These are phyloP conservation scores for Amorphotheca resinae DNA, from an alignment of 495 filamentous ascomycete species.

Conservation along the genomic window DNA sequence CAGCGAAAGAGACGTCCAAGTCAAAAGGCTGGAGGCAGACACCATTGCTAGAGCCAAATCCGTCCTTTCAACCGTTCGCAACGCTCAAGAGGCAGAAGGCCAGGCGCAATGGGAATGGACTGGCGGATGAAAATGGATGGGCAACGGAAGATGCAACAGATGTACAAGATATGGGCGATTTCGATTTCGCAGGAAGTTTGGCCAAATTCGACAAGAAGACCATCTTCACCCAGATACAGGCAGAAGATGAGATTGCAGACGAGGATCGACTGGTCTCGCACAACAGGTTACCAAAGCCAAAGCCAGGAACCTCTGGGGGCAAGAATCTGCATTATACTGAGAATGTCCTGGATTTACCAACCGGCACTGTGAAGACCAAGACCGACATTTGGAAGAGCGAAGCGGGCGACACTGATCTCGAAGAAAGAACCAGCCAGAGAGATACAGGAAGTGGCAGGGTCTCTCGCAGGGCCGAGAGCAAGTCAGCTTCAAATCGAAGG, in stretches of 20 bases:
- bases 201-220: constrained; percentile 88
- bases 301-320: constrained; percentile 66
- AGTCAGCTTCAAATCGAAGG: constrained; percentile 23
- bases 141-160: constrained; percentile 93
- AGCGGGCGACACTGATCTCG: constrained; percentile 47
- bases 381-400: constrained; percentile 52
- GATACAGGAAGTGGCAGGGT: constrained; percentile 37
- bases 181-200: constrained; percentile 78
- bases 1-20: constrained; percentile 11
- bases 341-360: constrained; percentile 61
- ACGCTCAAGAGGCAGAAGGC: constrained; percentile 43
- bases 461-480: constrained; percentile 38
- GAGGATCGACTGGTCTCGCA: constrained; percentile 80
- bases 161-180: constrained; percentile 89
- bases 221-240: constrained; percentile 76
- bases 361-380: constrained; percentile 26
- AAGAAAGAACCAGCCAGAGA: constrained; percentile 30
- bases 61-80: constrained; percentile 42
- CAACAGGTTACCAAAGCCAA: constrained; percentile 54
- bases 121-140: constrained; percentile 72
- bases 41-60: constrained; percentile 54
- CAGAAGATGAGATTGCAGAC: constrained; percentile 78
- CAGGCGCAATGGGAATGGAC: constrained; percentile 28
- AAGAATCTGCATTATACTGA: constrained; percentile 89
- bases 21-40: constrained; percentile 72